Base-by-base conservation (phyloP, 2,329 filamentous ascomycete species). In the Colletotrichum zoysiae region DNA sequence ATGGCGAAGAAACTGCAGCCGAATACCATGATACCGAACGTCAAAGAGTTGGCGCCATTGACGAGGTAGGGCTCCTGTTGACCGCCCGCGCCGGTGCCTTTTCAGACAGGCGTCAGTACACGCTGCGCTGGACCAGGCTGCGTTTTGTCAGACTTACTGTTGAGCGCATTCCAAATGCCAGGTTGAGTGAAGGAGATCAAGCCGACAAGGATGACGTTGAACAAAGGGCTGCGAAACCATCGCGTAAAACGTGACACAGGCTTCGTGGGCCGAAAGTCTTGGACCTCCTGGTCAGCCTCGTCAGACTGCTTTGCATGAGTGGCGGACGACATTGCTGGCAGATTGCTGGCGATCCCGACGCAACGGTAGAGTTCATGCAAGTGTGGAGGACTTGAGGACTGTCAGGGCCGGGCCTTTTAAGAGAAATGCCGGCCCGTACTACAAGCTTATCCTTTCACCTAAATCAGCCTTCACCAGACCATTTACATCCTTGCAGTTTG, bases 31-130 rank as follows among this genome's bases (percentile, higher is more conserved):
- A 86, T 83, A 3, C 81, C 83, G 76, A 94, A 94, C 0, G 91
- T 93, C 44, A 93, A 79, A 0, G 91, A 89, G 75, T 94, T 94
- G 16, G 90, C 90, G 0, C 89, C 86, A 75, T 93, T 93, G 59
- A 94, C 89, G 0, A 94, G 84, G 75, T 90, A 86, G 0, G 92
- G 92, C 20, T 86, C 85, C 74, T 90, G 85, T 44, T 88, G 85
- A 5, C 92, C 92, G 58, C 92, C 92, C 1, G 90, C 92, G 9
- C 92, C 92, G 0, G 77, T 78, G 61, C 75, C 77, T 77, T 48
- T 0, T 5, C 20, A 11, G 1, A 3, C 3, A 2, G 1, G 1
- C 2, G 50, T 70, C 2, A 70, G 33, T 4, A 18, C 11, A 0
- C 16, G 1, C 14, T 18, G 16, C 35, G 5, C 9, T 38, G 0